Percentiles rank a stretch among this genome's conserved stretches.
phyloP scores from a whole-genome alignment of 805 yeast genomes.

The Pichia manshurica region DNA sequence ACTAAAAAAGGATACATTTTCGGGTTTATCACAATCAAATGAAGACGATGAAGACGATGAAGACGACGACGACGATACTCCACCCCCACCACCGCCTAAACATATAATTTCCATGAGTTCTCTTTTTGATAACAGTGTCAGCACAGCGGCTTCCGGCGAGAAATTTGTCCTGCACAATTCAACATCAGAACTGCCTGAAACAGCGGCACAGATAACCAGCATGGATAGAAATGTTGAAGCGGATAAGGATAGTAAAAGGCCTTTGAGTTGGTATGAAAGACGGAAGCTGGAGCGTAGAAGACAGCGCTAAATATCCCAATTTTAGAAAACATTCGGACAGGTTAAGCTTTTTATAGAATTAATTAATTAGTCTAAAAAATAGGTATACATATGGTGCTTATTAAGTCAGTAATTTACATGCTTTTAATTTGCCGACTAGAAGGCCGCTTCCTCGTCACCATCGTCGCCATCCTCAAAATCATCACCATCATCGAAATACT shows the following conservation, averaged over 20 bases:
- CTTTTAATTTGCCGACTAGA: too few relatives aligned
- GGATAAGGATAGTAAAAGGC: background rate
- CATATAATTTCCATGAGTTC: slow-evolving; percentile 23
- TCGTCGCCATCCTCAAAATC: slow-evolving; percentile 49
- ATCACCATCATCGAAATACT: slow-evolving; percentile 70
- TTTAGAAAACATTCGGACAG: too few relatives aligned
- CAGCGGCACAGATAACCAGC: slow-evolving; percentile 1
- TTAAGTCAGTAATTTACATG: too few relatives aligned
- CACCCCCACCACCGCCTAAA: slow-evolving; percentile 24
- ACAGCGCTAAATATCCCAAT: background rate
- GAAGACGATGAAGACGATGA: background rate
- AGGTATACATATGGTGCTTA: too few relatives aligned
- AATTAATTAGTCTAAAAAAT: too few relatives aligned
- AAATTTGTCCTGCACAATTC: slow-evolving; percentile 3
- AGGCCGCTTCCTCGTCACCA: slow-evolving; percentile 70
- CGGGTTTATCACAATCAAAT: background rate
- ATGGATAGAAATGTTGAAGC: background rate
- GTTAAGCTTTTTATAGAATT: too few relatives aligned
- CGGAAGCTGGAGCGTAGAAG: slow-evolving; percentile 7
- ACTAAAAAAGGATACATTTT: background rate
- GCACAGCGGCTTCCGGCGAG: background rate
- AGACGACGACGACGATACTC: slow-evolving; percentile 10
- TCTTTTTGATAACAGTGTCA: slow-evolving; percentile 10
- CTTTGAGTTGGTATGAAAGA: slow-evolving; percentile 9
- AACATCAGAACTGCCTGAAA: background rate